A percentile compares a stretch with the other conserved stretches of the same genome.
phyloP scores from a whole-genome alignment of 371 early-diverging fungal genomes.

The Mucor irregularis region DNA sequence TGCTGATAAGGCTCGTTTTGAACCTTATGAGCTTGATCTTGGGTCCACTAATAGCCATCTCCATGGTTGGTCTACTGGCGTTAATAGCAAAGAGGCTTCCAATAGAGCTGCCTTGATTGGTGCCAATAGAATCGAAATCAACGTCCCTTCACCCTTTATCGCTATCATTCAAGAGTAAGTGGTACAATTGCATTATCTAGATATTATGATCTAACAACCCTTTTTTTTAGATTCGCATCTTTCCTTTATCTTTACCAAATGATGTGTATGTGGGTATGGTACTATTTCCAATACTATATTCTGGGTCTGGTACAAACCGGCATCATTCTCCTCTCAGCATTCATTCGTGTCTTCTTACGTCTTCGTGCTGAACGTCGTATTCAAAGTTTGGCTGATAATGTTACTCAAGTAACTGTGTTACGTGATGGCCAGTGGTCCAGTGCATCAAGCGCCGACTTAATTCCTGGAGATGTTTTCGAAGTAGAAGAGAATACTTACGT shows the following conservation, averaged over 20 bases:
- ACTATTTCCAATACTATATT: constrained; percentile 66
- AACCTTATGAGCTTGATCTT: constrained; percentile 54
- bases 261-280: constrained; percentile 71
- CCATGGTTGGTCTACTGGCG: constrained; percentile 48
- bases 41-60: constrained; percentile 53
- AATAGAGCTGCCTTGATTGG: constrained; percentile 57
- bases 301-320: constrained; percentile 69
- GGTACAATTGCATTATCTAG: too few relatives aligned
- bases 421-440: constrained; percentile 62
- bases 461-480: constrained; percentile 67
- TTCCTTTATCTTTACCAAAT: constrained; percentile 78
- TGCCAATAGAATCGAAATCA: constrained; percentile 63
- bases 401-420: constrained; percentile 39
- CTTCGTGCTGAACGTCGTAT: constrained; percentile 62
- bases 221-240: constrained; percentile 41
- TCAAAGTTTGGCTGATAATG: constrained; percentile 59
- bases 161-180: constrained; percentile 60
- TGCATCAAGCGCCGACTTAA: constrained; percentile 50
- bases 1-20: constrained; percentile 40
- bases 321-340: constrained; percentile 64
- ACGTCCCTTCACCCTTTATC: constrained; percentile 45
- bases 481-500: constrained; percentile 33
- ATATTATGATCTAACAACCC: not conserved
- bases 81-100: constrained; percentile 51
- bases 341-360: constrained; percentile 63